phyloP scores from a whole-genome alignment of 805 yeast genomes.

The Nakazawaea laoshanensis region DNA sequence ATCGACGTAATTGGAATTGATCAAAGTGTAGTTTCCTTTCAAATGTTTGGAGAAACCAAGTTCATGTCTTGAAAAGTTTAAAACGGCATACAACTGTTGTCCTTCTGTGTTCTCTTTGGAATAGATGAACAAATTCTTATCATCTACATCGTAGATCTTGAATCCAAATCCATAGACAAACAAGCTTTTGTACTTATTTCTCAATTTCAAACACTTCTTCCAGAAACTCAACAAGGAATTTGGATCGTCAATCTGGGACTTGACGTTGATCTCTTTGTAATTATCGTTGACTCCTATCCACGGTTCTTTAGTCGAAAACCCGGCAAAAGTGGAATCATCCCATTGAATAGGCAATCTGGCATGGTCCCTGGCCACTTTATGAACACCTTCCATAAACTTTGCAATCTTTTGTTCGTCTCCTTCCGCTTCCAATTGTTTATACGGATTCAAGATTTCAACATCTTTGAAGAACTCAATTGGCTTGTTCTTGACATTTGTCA shows the following conservation, averaged over 20 bases:
- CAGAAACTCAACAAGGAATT: conserved; percentile 38
- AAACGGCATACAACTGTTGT: conserved; percentile 26
- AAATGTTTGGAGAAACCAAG: not conserved
- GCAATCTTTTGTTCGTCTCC: conserved; percentile 13
- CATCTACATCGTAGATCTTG: conserved; percentile 33
- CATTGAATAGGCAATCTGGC: conserved; percentile 52
- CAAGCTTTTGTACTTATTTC: conserved; percentile 36
- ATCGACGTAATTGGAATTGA: not conserved
- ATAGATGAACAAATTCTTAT: conserved; percentile 32
- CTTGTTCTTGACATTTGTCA: conserved; percentile 40
- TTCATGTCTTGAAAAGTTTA: conserved; percentile 31
- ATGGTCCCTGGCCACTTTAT: conserved; percentile 39
- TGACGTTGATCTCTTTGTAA: conserved; percentile 40
- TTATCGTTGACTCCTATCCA: conserved; percentile 48
- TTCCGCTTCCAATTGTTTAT: conserved; percentile 16
- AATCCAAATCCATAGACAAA: conserved; percentile 36
- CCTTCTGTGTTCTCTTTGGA: conserved; percentile 21
- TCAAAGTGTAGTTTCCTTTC: conserved; percentile 1
- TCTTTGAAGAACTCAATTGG: conserved; percentile 41
- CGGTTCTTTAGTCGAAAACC: conserved; percentile 37
- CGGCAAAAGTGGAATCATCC: conserved; percentile 35
- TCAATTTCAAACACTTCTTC: conserved; percentile 30
- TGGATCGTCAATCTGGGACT: conserved; percentile 34
- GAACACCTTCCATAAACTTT: conserved; percentile 21
- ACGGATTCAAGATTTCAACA: conserved; percentile 36